phyloP scores from a whole-genome alignment of 192 early-diverging fungal species.

The Chytriomyces confervae region DNA sequence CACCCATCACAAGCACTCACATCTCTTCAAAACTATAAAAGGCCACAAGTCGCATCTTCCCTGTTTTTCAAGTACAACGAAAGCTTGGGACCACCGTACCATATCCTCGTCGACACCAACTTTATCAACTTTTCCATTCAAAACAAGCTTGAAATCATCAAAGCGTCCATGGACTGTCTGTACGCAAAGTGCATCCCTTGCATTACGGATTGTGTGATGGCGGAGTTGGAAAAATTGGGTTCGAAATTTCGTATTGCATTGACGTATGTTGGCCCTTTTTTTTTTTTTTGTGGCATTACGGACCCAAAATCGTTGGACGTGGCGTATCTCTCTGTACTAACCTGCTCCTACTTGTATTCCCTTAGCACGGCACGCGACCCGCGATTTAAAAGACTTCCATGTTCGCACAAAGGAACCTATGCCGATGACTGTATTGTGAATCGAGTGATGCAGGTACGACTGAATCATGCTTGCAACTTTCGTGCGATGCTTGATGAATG shows the following conservation, averaged over 20 bases:
- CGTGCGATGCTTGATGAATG: not conserved
- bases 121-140: slow-evolving; percentile 99
- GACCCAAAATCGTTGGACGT: not conserved
- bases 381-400: slow-evolving; percentile 94
- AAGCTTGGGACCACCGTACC: slow-evolving; percentile 94
- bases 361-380: slow-evolving; percentile 89
- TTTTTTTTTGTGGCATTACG: not conserved
- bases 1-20: not conserved
- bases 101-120: slow-evolving; percentile 96
- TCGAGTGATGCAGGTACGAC: slow-evolving; percentile 67
- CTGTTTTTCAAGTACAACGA: slow-evolving; percentile 98
- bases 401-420: slow-evolving; percentile 97
- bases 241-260: slow-evolving; percentile 95
- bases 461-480: not conserved
- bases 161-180: slow-evolving; percentile 96
- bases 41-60: slow-evolving; percentile 86
- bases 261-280: slow-evolving; percentile 49
- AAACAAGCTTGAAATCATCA: slow-evolving; percentile 96
- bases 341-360: not conserved
- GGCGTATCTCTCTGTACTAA: too few relatives aligned
- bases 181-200: slow-evolving; percentile 78
- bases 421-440: slow-evolving; percentile 99
- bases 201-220: slow-evolving; percentile 98
- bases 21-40: slow-evolving; percentile 30
- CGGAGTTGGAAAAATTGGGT: slow-evolving; percentile 97